Evolutionary conservation across 768 basidiomycete genomes (phyloP), one percentile per base, ranked within the genome.

Genomic region (Boletus vinaceobasis): DNA sequence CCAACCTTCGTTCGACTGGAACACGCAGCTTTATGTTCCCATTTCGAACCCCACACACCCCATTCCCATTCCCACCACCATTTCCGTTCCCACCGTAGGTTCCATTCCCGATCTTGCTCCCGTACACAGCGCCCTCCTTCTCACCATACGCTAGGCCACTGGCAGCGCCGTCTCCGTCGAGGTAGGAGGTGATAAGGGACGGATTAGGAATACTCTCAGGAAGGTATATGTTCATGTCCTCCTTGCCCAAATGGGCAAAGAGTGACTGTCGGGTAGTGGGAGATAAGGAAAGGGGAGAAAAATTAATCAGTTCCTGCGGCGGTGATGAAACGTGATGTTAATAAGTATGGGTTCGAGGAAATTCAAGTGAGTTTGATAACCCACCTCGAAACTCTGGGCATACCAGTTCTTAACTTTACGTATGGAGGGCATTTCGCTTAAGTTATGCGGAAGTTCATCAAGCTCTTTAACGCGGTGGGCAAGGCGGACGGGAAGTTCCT

Each of bases 141-240:
- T 52, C 57, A 14, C 65, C 69, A 45, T 60, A 63, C 3, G 36
- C 19, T 38, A 46, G 17, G 23, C 48, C 53, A 14, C 59, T 36
- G 27, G 48, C 48, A 43, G 48, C 43, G 4, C 45, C 53, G 9
- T 70, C 69, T 56, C 79, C 74, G 43, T 64, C 62, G n/a, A 63
- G 59, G 43, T 64, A 63, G 11, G 62, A 61, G 21, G 48, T 50
- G 19, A 61, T 19, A 10, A 60, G 59, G 8, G 59, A 60, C 2
- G 59, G 59, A 14, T 60, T 60, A 15, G 59, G 59, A 11, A 61
- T 40, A 7, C 48, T 61, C 15, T 61, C 39, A 2, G 59, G 60
- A 21, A 57, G 48, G 11, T 61, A 60, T 35, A 61, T 61, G 6
- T 61, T 57, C 48, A 57, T 38, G 31, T 61, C 55, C 6, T 60